A percentile compares a stretch with the other conserved stretches of the same genome.
These are phyloP conservation scores for Agapanthus africanus DNA, from an alignment of 106 monocot species.

Conservation along the genomic window DNA sequence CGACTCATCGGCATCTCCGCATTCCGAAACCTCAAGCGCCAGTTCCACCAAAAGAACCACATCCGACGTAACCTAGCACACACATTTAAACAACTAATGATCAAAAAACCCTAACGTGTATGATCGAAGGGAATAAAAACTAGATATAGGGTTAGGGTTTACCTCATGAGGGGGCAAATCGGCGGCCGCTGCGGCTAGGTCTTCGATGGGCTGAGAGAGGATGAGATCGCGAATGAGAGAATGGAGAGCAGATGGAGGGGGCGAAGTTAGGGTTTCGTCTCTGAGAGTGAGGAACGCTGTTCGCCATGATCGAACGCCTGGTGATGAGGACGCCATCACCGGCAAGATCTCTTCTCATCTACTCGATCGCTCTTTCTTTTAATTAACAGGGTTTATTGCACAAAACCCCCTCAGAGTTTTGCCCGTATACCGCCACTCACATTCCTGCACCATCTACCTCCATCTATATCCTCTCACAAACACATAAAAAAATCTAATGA, in stretches of 20 bases:
- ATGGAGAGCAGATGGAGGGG: conserved; percentile 38
- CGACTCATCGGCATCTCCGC: conserved; percentile 25
- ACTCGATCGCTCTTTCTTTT: no score
- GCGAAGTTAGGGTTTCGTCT: conserved; percentile 65
- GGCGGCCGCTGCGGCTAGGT: conserved; percentile 45
- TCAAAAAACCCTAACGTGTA: neutral
- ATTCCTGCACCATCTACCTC: no score
- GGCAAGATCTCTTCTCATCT: no score
- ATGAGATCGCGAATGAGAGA: conserved; percentile 49
- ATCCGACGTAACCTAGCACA: conserved; percentile 73
- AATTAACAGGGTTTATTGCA: no score
- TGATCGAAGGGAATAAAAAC: neutral
- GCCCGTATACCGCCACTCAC: no score
- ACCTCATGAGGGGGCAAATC: conserved; percentile 77
- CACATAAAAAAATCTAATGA: no score
- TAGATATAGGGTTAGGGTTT: neutral
- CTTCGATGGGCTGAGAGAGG: conserved; percentile 42
- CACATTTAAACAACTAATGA: neutral
- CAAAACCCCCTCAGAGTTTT: no score
- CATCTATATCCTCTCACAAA: no score
- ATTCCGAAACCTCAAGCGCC: conserved; percentile 26
- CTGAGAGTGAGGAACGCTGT: conserved; percentile 81
- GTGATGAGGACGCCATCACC: conserved; percentile 28
- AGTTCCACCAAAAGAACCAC: conserved; percentile 61
- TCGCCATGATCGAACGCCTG: conserved; percentile 54